Percentiles rank a stretch among this genome's conserved stretches.
Evolutionary conservation across 352 stramenopile genomes (phyloP).

Genomic region (Thalassiosira sp.): DNA sequence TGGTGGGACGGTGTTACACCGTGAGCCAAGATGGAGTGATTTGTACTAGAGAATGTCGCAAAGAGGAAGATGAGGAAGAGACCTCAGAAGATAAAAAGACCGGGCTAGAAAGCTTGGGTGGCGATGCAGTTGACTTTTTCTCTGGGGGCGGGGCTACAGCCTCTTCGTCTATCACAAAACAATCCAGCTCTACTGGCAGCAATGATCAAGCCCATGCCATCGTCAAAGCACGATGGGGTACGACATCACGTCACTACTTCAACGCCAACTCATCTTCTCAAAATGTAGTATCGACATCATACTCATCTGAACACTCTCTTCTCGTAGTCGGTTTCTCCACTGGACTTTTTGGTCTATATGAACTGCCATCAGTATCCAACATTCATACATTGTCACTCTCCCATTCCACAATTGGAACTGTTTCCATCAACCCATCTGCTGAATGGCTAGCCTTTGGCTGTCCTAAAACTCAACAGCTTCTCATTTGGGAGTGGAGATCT

Average conservation of each 20-base stretch:
- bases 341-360: slow-evolving; percentile 97
- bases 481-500: slow-evolving; percentile 99
- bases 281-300: slow-evolving; percentile 82
- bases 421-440: slow-evolving; percentile 93
- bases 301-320: slow-evolving; percentile 87
- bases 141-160: slow-evolving; percentile 38
- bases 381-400: slow-evolving; percentile 92
- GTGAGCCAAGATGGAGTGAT: slow-evolving; percentile 78
- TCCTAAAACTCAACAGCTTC: slow-evolving; percentile 95
- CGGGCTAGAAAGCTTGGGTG: slow-evolving; percentile 45
- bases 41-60: slow-evolving; percentile 69
- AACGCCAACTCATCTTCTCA: slow-evolving; percentile 52
- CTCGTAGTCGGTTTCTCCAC: slow-evolving; percentile 95
- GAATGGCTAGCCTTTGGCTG: slow-evolving; percentile 98
- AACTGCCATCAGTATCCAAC: slow-evolving; percentile 93
- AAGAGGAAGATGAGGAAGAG: slow-evolving; percentile 34
- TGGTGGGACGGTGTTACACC: slow-evolving; percentile 64
- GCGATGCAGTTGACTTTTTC: slow-evolving; percentile 78
- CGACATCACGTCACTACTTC: slow-evolving; percentile 80
- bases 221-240: slow-evolving; percentile 67
- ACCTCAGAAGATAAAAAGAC: slow-evolving; percentile 42
- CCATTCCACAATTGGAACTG: slow-evolving; percentile 79
- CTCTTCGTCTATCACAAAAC: slow-evolving; percentile 11
- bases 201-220: slow-evolving; percentile 65
- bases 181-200: neutral